Percentiles rank a stretch among this genome's conserved stretches.
Conservation (phyloP, 345 rosid genomes). For the Euphorbia tirucalli region DNA sequence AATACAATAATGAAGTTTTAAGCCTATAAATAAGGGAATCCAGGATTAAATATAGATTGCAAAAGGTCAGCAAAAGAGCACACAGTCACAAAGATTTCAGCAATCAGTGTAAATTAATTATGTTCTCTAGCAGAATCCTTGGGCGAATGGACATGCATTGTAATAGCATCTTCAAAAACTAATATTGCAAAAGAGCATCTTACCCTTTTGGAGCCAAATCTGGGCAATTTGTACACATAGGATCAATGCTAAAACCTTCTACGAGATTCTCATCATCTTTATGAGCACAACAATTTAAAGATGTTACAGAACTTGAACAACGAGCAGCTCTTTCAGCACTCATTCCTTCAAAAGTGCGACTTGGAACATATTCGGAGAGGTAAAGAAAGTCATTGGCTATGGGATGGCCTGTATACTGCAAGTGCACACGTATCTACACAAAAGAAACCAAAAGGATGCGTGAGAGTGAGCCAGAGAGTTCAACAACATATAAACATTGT, state of each 20-base stretch:
- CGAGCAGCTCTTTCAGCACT: conserved; percentile 59
- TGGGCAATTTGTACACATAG: conserved; percentile 80
- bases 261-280: conserved; percentile 32
- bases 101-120: not conserved
- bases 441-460: not conserved
- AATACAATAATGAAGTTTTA: not conserved
- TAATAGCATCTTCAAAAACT: not conserved
- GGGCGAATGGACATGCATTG: not conserved
- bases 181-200: not conserved
- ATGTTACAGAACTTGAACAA: conserved; percentile 26
- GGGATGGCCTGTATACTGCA: conserved; percentile 77
- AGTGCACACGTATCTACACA: conserved; percentile 85
- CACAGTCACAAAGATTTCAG: not conserved
- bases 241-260: conserved; percentile 71
- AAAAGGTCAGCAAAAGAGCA: not conserved
- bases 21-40: not conserved
- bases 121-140: not conserved
- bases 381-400: conserved; percentile 90
- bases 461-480: not conserved
- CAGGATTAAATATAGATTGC: not conserved
- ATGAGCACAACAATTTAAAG: conserved; percentile 13
- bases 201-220: conserved; percentile 79
- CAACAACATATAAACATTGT: no score
- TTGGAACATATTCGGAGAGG: conserved; percentile 41
- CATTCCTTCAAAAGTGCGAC: conserved; percentile 38